Base-by-base conservation (phyloP, 139 green algal species). In the Chlorella sorokiniana region DNA sequence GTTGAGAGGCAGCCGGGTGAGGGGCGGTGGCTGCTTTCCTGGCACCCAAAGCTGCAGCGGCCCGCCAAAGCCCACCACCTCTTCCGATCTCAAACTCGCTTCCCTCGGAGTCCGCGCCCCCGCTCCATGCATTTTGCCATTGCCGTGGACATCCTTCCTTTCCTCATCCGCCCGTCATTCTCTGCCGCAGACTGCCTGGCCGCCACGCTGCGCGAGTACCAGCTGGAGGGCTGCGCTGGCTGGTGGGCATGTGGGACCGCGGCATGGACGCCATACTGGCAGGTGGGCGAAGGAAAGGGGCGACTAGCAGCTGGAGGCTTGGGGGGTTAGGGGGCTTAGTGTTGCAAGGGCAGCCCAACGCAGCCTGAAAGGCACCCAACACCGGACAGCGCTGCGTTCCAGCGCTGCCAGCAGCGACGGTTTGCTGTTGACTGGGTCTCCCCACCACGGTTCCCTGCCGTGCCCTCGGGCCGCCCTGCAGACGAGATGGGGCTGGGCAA, bases 141-240 rank as follows among this genome's bases (percentile, higher is more conserved):
- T 56, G 48, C 14, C 16, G 48, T 56, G 48, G 48, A 25, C 14
- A 31, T 31, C 9, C 22, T 11, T 65, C 7, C 22, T 31, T 31
- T 65, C 59, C 25, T 31, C 25, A n/a, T 31, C 59, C 59, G 25
- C 59, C 25, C 7, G 11, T 65, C 11, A 7, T 31, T 65, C 22
- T 16, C 59, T 65, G 22, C 25, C 25, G 51, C 48, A 45, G 56
- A 79, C 22, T 69, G 86, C 56, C 69, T 88, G 59, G 74, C 75
- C 59, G 88, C 85, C 38, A 69, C 81, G 48, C 86, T 95, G 85
- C 84, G 92, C 2, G 92, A 94, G 67, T 97, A 97, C 87, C 93
- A 97, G 79, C 63, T 90, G 74, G 77, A 87, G 23, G 89, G 0
- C 79, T 95, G 54, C 72, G 79, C 7, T 94, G 89, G 89, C 45